phyloP scores from a whole-genome alignment of 78 protist species.

The Parvularia atlantis region DNA sequence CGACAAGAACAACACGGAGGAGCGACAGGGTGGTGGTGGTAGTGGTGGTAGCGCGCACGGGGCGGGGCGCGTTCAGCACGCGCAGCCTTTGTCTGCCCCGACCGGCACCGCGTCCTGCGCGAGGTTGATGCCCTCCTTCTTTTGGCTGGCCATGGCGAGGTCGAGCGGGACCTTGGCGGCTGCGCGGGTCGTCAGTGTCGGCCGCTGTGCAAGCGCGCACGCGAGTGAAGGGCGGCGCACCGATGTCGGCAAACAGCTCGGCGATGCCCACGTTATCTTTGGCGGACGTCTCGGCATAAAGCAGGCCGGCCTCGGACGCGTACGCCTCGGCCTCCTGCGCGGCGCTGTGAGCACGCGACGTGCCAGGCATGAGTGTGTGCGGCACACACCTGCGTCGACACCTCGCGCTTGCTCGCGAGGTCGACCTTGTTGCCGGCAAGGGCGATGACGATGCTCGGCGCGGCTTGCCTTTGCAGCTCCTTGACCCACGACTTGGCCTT shows the following conservation, averaged over 20 bases:
- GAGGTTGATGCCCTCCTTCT: no score
- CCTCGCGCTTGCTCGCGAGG: constrained; percentile 60
- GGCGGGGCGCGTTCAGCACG: no score
- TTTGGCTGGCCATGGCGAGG: constrained; percentile 1
- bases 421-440: constrained; percentile 97
- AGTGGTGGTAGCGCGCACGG: no score
- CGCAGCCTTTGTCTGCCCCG: no score
- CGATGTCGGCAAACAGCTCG: constrained; percentile 71
- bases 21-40: no score
- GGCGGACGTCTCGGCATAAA: constrained; percentile 90
- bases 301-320: constrained; percentile 62
- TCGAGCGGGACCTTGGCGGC: no score
- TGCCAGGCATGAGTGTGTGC: no score
- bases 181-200: no score
- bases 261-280: constrained; percentile 73
- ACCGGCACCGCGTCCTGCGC: no score
- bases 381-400: constrained; percentile 6
- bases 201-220: no score
- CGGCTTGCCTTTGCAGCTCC: constrained; percentile 92
- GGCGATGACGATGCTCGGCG: constrained; percentile 85
- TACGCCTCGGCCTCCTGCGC: constrained; percentile 54
- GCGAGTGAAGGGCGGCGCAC: constrained; percentile 50
- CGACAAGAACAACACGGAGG: no score
- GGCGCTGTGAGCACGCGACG: background rate
- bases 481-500: constrained; percentile 91